Base-by-base conservation (phyloP, 2,329 filamentous ascomycete genomes). In the Fusarium ambrosium region DNA sequence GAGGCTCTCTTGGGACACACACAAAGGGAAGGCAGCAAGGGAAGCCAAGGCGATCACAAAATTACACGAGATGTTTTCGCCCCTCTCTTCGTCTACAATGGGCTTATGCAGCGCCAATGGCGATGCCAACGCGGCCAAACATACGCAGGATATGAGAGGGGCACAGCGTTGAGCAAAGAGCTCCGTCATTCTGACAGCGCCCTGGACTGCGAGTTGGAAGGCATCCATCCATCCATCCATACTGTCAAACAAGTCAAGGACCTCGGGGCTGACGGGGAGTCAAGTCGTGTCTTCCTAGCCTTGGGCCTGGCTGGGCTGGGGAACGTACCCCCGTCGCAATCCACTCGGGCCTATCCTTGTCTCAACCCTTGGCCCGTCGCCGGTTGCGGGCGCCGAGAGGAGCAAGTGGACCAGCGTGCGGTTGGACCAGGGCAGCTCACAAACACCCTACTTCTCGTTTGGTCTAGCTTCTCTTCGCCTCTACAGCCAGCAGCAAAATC, bases 171-270 rank as follows among this genome's bases (percentile, higher is more conserved):
- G 66, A 75, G 69, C 72, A 58, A 74, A 75, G 39, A 70, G 55
- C 63, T 56, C 62, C 72, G 72, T 74, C 72, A 75, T 75, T 62
- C 66, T 75, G 69, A 75, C 69, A 73, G 59, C 20, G 51, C 53
- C 62, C 68, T 24, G 37, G 61, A 64, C 37, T 59, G 27, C 22
- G 51, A 60, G 27, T 37, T 45, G 51, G 37, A 62, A 34, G 24
- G 27, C 18, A 34, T 53, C 60, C 45, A 51, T 51, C 45, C 39
- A 39, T 45, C 59, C 20, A n/a, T 36, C 39, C 39, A 41, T 55
- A 51, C 60, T 39, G 41, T 56, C 43, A 64, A 65, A 22, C 43
- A 64, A 65, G 43, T 48, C 43, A 48, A 61, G 60, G 63, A 55
- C 62, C 65, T 55, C 45, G 41, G 58, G 56, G 36, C 41, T 55